phyloP scores from a whole-genome alignment of 345 rosid genomes.

The Atalantia buxifolia region DNA sequence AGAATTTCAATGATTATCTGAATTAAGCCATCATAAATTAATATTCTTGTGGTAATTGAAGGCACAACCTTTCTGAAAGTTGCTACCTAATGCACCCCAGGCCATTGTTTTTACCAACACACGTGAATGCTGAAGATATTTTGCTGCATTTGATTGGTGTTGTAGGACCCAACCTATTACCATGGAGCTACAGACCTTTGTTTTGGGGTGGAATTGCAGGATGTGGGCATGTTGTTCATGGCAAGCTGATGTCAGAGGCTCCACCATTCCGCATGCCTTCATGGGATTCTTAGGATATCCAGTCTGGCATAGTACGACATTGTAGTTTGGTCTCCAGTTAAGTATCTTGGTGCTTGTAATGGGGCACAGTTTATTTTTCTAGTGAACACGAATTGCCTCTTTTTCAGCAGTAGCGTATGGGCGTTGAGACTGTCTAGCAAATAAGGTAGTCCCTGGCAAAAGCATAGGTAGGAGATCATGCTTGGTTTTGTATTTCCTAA shows the following conservation, averaged over 20 bases:
- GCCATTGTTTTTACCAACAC: slow-evolving; percentile 11
- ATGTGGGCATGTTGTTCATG: slow-evolving; percentile 13
- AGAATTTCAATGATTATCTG: not conserved
- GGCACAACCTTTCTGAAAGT: not conserved
- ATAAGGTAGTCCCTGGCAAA: not conserved
- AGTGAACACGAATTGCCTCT: not conserved
- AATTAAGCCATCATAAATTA: not conserved
- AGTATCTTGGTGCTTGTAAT: not conserved
- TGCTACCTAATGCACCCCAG: not conserved
- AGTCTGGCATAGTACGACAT: slow-evolving; percentile 32
- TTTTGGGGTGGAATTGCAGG: slow-evolving; percentile 11
- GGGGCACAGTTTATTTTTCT: slow-evolving; percentile 10
- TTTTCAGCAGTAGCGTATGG: not conserved
- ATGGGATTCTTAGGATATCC: slow-evolving; percentile 34
- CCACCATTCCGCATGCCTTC: slow-evolving; percentile 43
- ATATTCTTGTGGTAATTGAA: slow-evolving; percentile 8
- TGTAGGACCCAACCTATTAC: slow-evolving; percentile 26
- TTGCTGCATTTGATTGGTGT: slow-evolving; percentile 11
- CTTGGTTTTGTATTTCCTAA: not conserved
- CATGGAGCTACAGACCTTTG: slow-evolving; percentile 22
- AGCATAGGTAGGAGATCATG: not conserved
- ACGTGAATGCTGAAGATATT: slow-evolving; percentile 26
- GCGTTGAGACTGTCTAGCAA: not conserved
- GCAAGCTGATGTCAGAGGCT: slow-evolving; percentile 38
- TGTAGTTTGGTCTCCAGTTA: slow-evolving; percentile 13